These are phyloP conservation scores for Boletus smithii DNA, from an alignment of 1,284 basidiomycete genomes.

Conservation along the genomic window DNA sequence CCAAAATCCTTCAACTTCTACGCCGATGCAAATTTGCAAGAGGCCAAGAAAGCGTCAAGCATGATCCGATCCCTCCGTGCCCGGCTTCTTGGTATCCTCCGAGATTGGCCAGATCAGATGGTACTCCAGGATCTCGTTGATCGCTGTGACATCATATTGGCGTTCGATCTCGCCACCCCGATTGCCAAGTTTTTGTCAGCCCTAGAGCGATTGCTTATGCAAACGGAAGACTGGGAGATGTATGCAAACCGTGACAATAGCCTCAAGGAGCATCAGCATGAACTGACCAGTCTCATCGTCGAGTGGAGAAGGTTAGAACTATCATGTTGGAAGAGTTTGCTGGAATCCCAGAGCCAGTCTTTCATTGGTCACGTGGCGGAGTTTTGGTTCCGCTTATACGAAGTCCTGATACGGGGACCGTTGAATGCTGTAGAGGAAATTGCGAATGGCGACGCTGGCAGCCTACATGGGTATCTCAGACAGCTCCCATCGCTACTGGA, in stretches of 20 bases:
- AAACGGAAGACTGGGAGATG: slow-evolving; percentile 96
- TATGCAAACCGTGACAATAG: slow-evolving; percentile 88
- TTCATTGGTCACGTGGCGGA: slow-evolving; percentile 67
- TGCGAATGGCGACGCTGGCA: slow-evolving; percentile 31
- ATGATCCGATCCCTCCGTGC: slow-evolving; percentile 51
- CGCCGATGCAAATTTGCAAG: slow-evolving; percentile 64
- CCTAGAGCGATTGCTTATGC: slow-evolving; percentile 82
- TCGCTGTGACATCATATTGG: slow-evolving; percentile 71
- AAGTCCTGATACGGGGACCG: slow-evolving; percentile 69
- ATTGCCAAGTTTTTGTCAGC: slow-evolving; percentile 83
- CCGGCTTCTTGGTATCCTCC: slow-evolving; percentile 58
- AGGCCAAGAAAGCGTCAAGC: slow-evolving; percentile 60
- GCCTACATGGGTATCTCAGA: slow-evolving; percentile 56
- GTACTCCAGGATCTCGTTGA: slow-evolving; percentile 83
- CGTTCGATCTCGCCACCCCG: slow-evolving; percentile 66
- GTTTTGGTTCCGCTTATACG: slow-evolving; percentile 94
- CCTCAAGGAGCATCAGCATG: slow-evolving; percentile 65
- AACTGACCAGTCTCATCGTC: slow-evolving; percentile 75
- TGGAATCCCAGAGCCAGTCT: slow-evolving; percentile 66
- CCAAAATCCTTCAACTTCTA: slow-evolving; percentile 72
- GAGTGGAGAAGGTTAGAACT: slow-evolving; percentile 91
- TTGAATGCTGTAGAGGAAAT: slow-evolving; percentile 45
- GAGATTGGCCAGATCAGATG: slow-evolving; percentile 97
- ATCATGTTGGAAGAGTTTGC: slow-evolving; percentile 79
- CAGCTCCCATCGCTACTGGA: slow-evolving; percentile 79